phyloP scores from a whole-genome alignment of 2,329 filamentous ascomycete species.

The Triangularia verruculosa region DNA sequence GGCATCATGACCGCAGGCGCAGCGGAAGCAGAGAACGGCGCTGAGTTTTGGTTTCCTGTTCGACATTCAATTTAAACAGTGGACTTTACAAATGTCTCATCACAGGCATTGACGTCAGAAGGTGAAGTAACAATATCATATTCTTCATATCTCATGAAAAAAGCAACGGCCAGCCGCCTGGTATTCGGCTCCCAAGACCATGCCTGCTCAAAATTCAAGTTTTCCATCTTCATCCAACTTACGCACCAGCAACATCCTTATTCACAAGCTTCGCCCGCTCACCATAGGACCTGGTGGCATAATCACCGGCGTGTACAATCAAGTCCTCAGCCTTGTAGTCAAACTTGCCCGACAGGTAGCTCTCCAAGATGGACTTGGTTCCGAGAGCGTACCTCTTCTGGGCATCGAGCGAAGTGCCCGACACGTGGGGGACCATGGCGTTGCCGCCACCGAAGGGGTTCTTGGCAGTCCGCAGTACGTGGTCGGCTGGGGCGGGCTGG shows the following conservation, averaged over 20 bases:
- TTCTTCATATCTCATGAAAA: neutral
- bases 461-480: slow-evolving; percentile 87
- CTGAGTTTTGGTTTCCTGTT: neutral
- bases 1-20: neutral
- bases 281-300: slow-evolving; percentile 92
- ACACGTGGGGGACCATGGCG: slow-evolving; percentile 99
- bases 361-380: slow-evolving; percentile 84
- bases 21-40: neutral
- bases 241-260: slow-evolving; percentile 3
- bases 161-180: neutral
- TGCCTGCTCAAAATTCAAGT: neutral
- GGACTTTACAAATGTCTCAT: no score
- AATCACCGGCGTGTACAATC: slow-evolving; percentile 86
- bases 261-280: slow-evolving; percentile 47
- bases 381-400: slow-evolving; percentile 89
- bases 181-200: neutral
- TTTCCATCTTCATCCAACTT: neutral
- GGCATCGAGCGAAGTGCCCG: slow-evolving; percentile 95
- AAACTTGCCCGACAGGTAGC: slow-evolving; percentile 81
- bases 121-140: neutral
- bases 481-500: slow-evolving; percentile 90
- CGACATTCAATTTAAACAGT: no score
- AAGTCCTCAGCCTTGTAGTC: slow-evolving; percentile 90
- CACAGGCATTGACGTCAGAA: neutral
- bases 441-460: slow-evolving; percentile 96